These are phyloP conservation scores for Aspergillus ostianus DNA, from an alignment of 495 filamentous ascomycete genomes.

Conservation along the genomic window DNA sequence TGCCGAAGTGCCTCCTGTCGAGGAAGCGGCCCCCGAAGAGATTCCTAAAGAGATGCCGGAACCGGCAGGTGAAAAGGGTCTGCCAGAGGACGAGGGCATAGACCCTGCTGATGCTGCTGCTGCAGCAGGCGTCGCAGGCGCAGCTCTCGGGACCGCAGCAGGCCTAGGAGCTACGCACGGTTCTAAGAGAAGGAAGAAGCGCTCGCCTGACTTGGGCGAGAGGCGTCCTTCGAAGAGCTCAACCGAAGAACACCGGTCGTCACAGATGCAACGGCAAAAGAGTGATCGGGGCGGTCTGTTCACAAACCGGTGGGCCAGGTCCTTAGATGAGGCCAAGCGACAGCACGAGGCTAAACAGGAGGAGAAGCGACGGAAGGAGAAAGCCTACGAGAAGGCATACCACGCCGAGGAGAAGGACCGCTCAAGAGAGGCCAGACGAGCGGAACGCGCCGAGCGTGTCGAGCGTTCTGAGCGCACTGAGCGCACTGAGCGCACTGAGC, in stretches of 20 bases:
- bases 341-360: conserved; percentile 39
- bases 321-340: conserved; percentile 39
- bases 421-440: conserved; percentile 2
- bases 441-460: not conserved
- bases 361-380: conserved; percentile 14
- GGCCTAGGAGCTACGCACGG: conserved; percentile 12
- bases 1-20: conserved; percentile 13
- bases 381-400: conserved; percentile 11
- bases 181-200: conserved; percentile 34
- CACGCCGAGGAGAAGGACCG: conserved; percentile 11
- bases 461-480: not conserved
- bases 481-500: not conserved
- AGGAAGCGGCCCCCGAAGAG: conserved; percentile 4
- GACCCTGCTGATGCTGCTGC: conserved; percentile 10
- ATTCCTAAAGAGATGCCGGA: conserved; percentile 4
- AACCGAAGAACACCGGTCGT: conserved; percentile 34
- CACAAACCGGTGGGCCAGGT: conserved; percentile 40
- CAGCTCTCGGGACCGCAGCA: conserved; percentile 15
- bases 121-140: conserved; percentile 12
- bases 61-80: conserved; percentile 12
- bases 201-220: conserved; percentile 26
- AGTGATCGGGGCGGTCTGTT: conserved; percentile 33
- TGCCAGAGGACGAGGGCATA: conserved; percentile 1
- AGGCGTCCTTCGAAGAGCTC: conserved; percentile 38
- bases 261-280: conserved; percentile 32